Evolutionary conservation across 192 early-diverging fungal genomes (phyloP), one percentile per base, ranked within the genome.

Genomic region (Coemansia sp.): DNA sequence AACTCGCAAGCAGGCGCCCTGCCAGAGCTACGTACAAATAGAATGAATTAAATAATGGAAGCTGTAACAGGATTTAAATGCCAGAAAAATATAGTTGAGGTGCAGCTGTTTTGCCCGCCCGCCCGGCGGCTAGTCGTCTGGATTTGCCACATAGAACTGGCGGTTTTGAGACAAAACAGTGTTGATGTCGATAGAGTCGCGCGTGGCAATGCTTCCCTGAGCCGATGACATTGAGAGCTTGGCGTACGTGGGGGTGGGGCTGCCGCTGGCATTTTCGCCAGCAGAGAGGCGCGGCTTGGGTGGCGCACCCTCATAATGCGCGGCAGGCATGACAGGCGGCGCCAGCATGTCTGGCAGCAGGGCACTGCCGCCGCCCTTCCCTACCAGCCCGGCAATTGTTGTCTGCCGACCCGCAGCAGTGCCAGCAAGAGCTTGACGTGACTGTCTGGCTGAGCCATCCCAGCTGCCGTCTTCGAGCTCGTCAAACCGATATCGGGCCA

Each of bases 171-270:
- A 57, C 22, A 75, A 47, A 56, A 81, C 59, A 2, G 65, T 40
- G 59, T 61, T 66, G 29, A 81, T 68, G 42, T 81, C 78, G 37
- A 81, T 69, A 31, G 78, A 81, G 56, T 72, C 78, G 8, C 78
- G 68, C 41, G 62, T 47, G 8, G 56, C 19, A 58, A 38, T 24
- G 35, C 19, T 22, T 3, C 36, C 36, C 35, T 37, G 56, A 20
- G 17, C 56, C 56, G 56, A 58, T 19, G 67, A 27, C 36, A 31
- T 47, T 2, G 61, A 25, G 4, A 40, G 42, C 29, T 65, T 64
- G 8, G 58, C 51, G n/a, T 38, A 39, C 10, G 38, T 46, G 36
- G 58, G 46, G 35, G 22, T 14, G 29, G 35, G 43, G 37, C 51
- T 62, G 42, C 27, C 7, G 31, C 20, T 41, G 19, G 47, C 27